These are phyloP conservation scores for Aspergillus pseudoterreus DNA, from an alignment of 2,329 filamentous ascomycete species.

Conservation along the genomic window DNA sequence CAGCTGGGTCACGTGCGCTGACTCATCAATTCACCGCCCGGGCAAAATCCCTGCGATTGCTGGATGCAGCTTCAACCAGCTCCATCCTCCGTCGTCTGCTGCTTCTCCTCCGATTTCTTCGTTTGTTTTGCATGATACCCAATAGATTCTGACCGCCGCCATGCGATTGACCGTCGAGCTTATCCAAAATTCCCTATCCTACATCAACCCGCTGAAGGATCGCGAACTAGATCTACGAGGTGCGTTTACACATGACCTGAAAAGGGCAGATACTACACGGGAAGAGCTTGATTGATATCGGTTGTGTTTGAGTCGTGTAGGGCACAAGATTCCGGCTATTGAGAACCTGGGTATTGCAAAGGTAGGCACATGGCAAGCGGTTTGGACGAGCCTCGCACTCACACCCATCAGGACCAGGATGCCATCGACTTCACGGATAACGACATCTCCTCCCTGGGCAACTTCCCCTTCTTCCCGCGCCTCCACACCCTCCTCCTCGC, in stretches of 20 bases:
- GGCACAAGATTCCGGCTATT: conserved; percentile 95
- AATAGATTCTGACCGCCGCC: conserved; percentile 25
- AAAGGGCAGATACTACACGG: conserved; percentile 97
- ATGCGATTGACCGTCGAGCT: conserved; percentile 97
- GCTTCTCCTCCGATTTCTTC: neutral
- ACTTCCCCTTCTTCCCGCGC: conserved; percentile 88
- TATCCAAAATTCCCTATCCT: conserved; percentile 90
- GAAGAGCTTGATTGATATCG: conserved; percentile 79
- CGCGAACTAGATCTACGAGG: conserved; percentile 98
- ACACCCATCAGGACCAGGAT: conserved; percentile 72
- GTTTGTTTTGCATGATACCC: conserved; percentile 14
- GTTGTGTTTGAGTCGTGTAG: conserved; percentile 59
- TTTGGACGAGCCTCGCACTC: neutral
- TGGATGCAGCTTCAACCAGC: conserved; percentile 1
- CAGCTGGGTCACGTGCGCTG: conserved; percentile 4
- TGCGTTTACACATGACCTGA: conserved; percentile 63
- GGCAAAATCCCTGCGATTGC: conserved; percentile 14
- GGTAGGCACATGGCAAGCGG: conserved; percentile 52
- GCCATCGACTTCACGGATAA: conserved; percentile 98
- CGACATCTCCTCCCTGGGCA: conserved; percentile 82
- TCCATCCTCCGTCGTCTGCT: neutral
- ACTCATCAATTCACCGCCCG: conserved; percentile 11
- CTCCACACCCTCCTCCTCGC: conserved; percentile 84
- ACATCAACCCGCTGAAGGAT: conserved; percentile 98
- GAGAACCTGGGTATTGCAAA: conserved; percentile 96